Base-by-base conservation (phyloP, 2,329 filamentous ascomycete genomes). In the Ophiostoma himal-ulmi region DNA sequence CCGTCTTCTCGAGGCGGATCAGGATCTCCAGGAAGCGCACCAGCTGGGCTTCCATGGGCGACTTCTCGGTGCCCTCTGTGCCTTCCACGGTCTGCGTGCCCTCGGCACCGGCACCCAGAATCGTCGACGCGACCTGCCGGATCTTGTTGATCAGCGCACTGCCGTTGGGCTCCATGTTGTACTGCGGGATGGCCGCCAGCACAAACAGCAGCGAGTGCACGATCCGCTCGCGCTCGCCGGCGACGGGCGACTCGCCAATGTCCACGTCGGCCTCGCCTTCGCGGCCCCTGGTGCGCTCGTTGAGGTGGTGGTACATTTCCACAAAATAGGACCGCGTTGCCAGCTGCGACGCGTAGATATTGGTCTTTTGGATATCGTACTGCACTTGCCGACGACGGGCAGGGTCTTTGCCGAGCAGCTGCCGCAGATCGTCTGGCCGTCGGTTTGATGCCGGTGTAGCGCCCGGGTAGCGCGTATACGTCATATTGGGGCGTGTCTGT, bases 311-410 rank as follows among this genome's bases (percentile, higher is more conserved):
- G 80, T 94, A 96, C 73, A 93, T 90, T 78, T 96, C 92, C 0
- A 96, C 92, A 70, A 94, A 88, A 77, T 93, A 94, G 0, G 91
- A 94, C 34, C 93, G 86, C 0, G 92, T 96, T 2, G 89, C 89
- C 11, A 97, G 82, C 75, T 93, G 90, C 6, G 90, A 94, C 1
- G 89, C 88, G 76, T 94, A 93, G 54, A 97, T 91, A 78, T 96
- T 96, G 7, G 92, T 91, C 77, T 96, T 96, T 78, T 96, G 93
- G 39, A 97, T 95, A 79, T 96, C 93, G 74, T 89, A 93, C 77
- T 95, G 92, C 5, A 93, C 78, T 70, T 84, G 82, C 1, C 86
- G 83, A 2, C 86, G 83, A 2, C 83, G 81, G 36, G 80, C 77
- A 1, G 84, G 83, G 36, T 86, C 80, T 26, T 80, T 78, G 69